Percentiles rank a stretch among this genome's conserved stretches.
Evolutionary conservation across 1,139 yeast genomes (phyloP).

Genomic region (Lizanozyma gosingica): DNA sequence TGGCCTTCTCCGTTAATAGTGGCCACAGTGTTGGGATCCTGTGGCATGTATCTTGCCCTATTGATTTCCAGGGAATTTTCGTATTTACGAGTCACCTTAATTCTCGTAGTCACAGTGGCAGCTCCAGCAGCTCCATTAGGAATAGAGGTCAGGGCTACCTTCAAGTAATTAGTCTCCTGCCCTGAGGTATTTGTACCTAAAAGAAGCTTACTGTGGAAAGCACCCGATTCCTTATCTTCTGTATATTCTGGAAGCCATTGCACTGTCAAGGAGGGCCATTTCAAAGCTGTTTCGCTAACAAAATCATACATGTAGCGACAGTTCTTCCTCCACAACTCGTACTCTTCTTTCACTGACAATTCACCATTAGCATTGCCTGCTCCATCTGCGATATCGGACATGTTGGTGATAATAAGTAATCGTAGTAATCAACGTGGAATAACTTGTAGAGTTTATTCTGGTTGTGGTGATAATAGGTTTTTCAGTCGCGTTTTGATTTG

Average conservation of each 20-base stretch:
- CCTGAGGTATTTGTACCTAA: slow-evolving; percentile 88
- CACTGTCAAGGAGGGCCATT: slow-evolving; percentile 75
- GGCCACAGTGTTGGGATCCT: slow-evolving; percentile 56
- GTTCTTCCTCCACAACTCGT: slow-evolving; percentile 70
- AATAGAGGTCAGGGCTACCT: slow-evolving; percentile 65
- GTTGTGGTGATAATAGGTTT: too few relatives aligned
- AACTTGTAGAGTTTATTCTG: too few relatives aligned
- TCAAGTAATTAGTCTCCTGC: slow-evolving; percentile 65
- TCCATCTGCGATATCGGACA: slow-evolving; percentile 9
- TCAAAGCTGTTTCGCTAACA: slow-evolving; percentile 66
- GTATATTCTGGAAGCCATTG: slow-evolving; percentile 59
- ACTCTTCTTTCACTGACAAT: slow-evolving; percentile 54
- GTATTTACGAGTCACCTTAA: slow-evolving; percentile 54
- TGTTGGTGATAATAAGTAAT: too few relatives aligned
- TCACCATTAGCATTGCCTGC: slow-evolving; percentile 11
- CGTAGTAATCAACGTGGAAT: too few relatives aligned
- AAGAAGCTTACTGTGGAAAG: slow-evolving; percentile 41
- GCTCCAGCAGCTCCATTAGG: slow-evolving; percentile 33
- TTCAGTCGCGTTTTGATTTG: too few relatives aligned
- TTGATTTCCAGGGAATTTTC: slow-evolving; percentile 55
- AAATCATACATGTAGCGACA: slow-evolving; percentile 75
- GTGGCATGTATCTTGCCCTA: slow-evolving; percentile 78
- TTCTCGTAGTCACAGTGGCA: slow-evolving; percentile 32
- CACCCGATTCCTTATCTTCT: slow-evolving; percentile 18
- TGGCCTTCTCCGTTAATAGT: slow-evolving; percentile 74